Evolutionary conservation across 2,329 filamentous ascomycete genomes (phyloP).

Genomic region (Colletotrichum zoysiae): DNA sequence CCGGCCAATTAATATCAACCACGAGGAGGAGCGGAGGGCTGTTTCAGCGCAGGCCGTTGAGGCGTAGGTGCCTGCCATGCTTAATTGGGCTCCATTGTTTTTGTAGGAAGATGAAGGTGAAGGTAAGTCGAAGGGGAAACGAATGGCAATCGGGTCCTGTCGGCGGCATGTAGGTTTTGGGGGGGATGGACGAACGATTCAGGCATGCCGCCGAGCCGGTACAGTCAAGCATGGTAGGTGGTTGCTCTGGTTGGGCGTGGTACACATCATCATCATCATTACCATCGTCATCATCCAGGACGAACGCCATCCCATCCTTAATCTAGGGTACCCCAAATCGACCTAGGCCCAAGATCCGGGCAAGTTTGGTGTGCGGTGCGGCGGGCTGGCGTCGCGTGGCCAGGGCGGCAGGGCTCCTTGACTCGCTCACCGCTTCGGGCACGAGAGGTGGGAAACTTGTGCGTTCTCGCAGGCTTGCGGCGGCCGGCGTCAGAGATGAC

Average conservation of each 20-base stretch:
- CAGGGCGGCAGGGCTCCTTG: constrained; percentile 28
- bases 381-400: background rate
- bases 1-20: constrained; percentile 34
- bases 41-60: constrained; percentile 38
- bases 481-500: constrained; percentile 1
- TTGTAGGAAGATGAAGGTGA: too few species aligned
- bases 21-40: constrained; percentile 29
- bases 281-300: background rate
- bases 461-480: constrained; percentile 7
- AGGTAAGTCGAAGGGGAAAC: constrained; percentile 6
- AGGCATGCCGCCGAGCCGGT: constrained; percentile 20
- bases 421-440: constrained; percentile 43
- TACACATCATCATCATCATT: constrained; percentile 17
- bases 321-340: constrained; percentile 21
- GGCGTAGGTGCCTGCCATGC: constrained; percentile 10
- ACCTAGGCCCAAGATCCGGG: constrained; percentile 13
- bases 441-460: constrained; percentile 7
- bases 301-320: constrained; percentile 24
- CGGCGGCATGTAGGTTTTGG: constrained; percentile 4
- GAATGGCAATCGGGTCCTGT: constrained; percentile 5
- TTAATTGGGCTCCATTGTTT: constrained; percentile 30
- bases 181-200: background rate
- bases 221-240: constrained; percentile 6
- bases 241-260: constrained; percentile 1
- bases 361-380: constrained; percentile 18